Base-by-base conservation (phyloP, 2,329 filamentous ascomycete genomes). In the Myriangium duriaei region DNA sequence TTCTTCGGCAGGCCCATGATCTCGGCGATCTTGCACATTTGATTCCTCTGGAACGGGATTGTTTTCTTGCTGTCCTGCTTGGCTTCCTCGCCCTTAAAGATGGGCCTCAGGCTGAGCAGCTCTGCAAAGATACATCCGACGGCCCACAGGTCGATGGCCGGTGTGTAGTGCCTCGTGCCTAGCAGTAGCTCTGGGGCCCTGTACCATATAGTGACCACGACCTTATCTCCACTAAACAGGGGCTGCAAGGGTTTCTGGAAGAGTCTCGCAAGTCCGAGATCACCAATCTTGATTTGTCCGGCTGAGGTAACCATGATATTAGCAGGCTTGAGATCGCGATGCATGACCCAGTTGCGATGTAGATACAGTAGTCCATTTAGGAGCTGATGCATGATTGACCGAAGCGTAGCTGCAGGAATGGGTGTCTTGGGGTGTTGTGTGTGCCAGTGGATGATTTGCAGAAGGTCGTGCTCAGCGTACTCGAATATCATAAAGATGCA, bases 401-500 rank as follows among this genome's bases (percentile, higher is more conserved):
- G 88, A 54, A 98, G 80, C 42, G 85, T 93, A 15, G 76, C 68
- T 0, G 88, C 81, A 1, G 88, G 86, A 42, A 98, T 95, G 4
- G 84, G 80, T 49, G 91, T 83, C 16, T 87, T 73, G 17, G 85
- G 79, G 41, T 87, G 81, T 57, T 94, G 81, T 1, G 83, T 93
- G 60, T 98, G 91, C 56, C 96, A 87, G 57, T 98, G 91, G 49
- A 98, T 95, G 56, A 98, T 96, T 59, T 98, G 91, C 4, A 98
- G 69, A 26, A 98, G 65, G 59, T 98, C 91, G 59, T 98, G 91
- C 61, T 98, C 91, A 48, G 91, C 91, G 58, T 94, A 98, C 59
- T 96, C 91, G 51, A 98, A 96, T 2, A 98, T 87, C 81, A 98
- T 98, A 62, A 87, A 98, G 57, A 98, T 96, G 64, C 87, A 95